Evolutionary conservation across 495 filamentous ascomycete species (phyloP), one percentile per base, ranked within the genome.

Genomic region (Xylaria bambusicola): DNA sequence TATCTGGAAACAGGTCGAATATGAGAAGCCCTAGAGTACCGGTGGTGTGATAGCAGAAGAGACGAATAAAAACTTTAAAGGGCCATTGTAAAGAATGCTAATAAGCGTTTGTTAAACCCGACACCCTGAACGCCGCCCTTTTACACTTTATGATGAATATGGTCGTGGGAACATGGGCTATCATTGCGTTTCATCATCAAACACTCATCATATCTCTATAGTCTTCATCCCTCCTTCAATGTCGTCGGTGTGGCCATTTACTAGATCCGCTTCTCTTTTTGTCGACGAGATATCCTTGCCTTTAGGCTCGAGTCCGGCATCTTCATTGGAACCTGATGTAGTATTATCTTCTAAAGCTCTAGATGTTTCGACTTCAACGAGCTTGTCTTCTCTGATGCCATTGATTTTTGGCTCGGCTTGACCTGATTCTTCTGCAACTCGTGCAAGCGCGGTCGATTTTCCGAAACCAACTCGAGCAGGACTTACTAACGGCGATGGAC

Each of bases 161-260:
- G 60, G 61, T 68, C 60, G 56, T 70, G 51, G 5, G 63, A 62
- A 66, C 50, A 65, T 61, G 61, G 29, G 42, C 46, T 63, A 50
- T 68, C 66, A 36, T 68, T 62, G 63, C 63, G 38, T 53, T 54
- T 44, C 52, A 56, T 71, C 65, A 63, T 65, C 29, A 56, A 65
- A 63, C 51, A 54, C 61, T 71, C 66, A 42, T 69, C 66, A 84
- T 55, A 84, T 84, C 70, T 84, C 81, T 64, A 84, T 83, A 40
- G 78, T 81, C 70, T 83, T 84, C 81, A 84, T 83, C 21, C 72
- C 70, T 47, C 74, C 78, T 57, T 80, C 80, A 9, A 76, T 60
- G 15, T 65, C 62, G 51, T 42, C 33, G 3, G 21, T 41, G 36
- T 61, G 61, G 31, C 67, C 69, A 51, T 70, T 73, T 40, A 50